These are phyloP conservation scores for Cryptococcus sp. DNA, from an alignment of 1,284 basidiomycete species.

Conservation along the genomic window DNA sequence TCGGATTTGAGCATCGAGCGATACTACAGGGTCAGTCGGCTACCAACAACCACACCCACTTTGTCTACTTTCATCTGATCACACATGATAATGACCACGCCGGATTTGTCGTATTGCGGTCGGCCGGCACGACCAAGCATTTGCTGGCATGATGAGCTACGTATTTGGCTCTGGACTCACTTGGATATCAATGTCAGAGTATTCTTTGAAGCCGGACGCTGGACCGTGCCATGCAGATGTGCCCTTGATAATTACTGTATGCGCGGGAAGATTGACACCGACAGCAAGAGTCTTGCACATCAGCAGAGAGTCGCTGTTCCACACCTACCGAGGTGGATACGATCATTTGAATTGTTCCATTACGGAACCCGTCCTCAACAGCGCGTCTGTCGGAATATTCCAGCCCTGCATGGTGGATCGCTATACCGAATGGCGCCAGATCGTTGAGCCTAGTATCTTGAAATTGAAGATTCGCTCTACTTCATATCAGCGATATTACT, in stretches of 20 bases:
- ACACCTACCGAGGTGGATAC: constrained; percentile 51
- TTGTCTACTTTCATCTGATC: constrained; percentile 33
- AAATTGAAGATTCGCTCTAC: no score
- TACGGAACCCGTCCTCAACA: constrained; percentile 56
- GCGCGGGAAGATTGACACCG: constrained; percentile 58
- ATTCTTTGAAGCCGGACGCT: constrained; percentile 42
- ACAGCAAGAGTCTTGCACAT: constrained; percentile 56
- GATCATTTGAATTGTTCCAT: constrained; percentile 51
- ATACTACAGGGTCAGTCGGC: constrained; percentile 38
- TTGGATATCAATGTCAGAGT: constrained; percentile 53
- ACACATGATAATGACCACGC: constrained; percentile 47
- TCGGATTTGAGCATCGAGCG: constrained; percentile 48
- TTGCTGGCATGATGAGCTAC: constrained; percentile 28
- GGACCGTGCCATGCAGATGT: constrained; percentile 46
- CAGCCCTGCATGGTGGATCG: constrained; percentile 60
- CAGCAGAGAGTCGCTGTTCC: background rate
- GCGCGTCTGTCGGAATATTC: constrained; percentile 52
- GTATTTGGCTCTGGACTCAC: constrained; percentile 25
- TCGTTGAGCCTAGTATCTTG: constrained; percentile 36
- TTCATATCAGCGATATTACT: no score
- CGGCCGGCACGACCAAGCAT: constrained; percentile 69
- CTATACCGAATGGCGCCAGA: constrained; percentile 52
- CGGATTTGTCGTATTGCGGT: constrained; percentile 75
- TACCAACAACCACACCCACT: constrained; percentile 18
- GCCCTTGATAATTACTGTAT: constrained; percentile 54